Evolutionary conservation across 305 asterid genomes (phyloP).

Genomic region (Petunia hybrid): DNA sequence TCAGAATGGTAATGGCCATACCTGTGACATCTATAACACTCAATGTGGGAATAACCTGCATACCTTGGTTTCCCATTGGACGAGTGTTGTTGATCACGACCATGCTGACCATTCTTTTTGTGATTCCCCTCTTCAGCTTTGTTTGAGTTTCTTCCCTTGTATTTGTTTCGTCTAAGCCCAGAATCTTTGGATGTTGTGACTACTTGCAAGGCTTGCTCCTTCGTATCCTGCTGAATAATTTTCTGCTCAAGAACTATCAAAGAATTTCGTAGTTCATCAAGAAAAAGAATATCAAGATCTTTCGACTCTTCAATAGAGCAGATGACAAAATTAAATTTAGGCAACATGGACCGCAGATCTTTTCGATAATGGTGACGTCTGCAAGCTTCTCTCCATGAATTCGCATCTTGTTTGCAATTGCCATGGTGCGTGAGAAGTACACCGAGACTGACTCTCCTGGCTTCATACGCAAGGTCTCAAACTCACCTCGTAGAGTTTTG

Average conservation of each 20-base stretch:
- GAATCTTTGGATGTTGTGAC: too few species aligned
- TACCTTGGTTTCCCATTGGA: neutral
- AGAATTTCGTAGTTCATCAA: conserved; percentile 20
- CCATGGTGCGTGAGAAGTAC: neutral
- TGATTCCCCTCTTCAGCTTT: neutral
- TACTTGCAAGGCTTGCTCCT: neutral
- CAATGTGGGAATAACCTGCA: neutral
- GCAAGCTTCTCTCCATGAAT: neutral
- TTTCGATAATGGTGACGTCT: neutral
- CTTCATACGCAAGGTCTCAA: conserved; percentile 32
- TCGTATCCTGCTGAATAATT: neutral
- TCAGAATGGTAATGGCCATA: neutral
- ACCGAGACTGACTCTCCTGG: too few species aligned
- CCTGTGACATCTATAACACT: conserved; percentile 29
- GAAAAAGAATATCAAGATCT: neutral
- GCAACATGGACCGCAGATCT: neutral
- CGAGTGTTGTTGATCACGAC: neutral
- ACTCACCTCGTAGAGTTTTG: conserved; percentile 4
- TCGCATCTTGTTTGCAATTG: neutral
- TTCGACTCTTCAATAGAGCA: neutral
- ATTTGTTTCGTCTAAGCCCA: neutral
- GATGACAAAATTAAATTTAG: neutral
- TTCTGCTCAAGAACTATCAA: neutral
- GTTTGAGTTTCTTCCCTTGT: neutral
- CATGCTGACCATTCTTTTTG: neutral